Evolutionary conservation across 345 rosid genomes (phyloP), one percentile per base, ranked within the genome.

Genomic region (Psidium friedrichsthalianum): DNA sequence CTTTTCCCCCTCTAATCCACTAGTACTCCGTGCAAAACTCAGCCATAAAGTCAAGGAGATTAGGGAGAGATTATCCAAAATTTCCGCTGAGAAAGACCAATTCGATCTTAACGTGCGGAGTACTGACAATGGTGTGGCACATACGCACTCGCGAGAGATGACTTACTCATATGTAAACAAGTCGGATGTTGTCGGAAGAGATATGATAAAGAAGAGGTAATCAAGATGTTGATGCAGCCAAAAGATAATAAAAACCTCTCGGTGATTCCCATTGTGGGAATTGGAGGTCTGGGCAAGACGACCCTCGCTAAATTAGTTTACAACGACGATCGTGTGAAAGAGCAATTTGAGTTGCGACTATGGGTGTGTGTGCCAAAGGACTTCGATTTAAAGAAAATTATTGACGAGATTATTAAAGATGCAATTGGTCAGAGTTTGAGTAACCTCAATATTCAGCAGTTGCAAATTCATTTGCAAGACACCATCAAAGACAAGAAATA

Each of bases 381-480:
- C 21, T 61, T 61, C 2, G 5, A 61, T 27, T 61, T 61, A 6
- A 27, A 61, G 20, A 61, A 27, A 61, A 61, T 15, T 3, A 1
- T 61, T 8, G 74, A 61, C 1, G 21, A 5, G 13, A 27, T 61
- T 29, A 61, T 29, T 16, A 6, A 61, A 14, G 74, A 27, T 61
- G 74, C 74, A 14, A 0, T 0, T 27, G 0, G 1, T 29, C 74
- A 27, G 3, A 8, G 18, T 61, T 61, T 61, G 40, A 61, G 21
- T 61, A 61, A 61, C 42, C 8, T 61, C 29, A 42, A 6, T 29
- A 61, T 29, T 61, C 42, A 61, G 16, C 42, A 27, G 9, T 61
- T 0, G 5, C 42, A 29, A 29, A 15, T 3, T 1, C 0, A 0
- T 29, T 7, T 61, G 36, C 74, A 6, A 6, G 11, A 27, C 21